Base-by-base conservation (phyloP, 192 early-diverging fungal genomes). In the Coemansia sp. region DNA sequence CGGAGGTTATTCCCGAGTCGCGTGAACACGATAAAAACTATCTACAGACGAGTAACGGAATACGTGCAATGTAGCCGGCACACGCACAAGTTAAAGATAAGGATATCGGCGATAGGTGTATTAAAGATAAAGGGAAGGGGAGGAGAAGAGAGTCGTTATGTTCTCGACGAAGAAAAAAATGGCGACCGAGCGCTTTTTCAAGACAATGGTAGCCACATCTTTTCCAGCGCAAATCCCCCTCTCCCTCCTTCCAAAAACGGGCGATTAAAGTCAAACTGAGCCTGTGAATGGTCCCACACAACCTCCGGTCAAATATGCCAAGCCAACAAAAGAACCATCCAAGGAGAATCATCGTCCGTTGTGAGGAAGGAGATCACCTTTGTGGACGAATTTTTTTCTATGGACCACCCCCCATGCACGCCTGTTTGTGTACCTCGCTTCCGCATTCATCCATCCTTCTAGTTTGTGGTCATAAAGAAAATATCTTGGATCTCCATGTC, bases 201-300 rank as follows among this genome's bases (percentile, higher is more conserved):
- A 28, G 23, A 52, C 20, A 52, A 52, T 47, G n/a, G 43, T 47
- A n/a, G 43, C 43, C 43, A 47, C 43, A 47, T 47, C 43, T n/a
- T 42, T 47, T 47, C 31, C 20, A 3, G 43, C 43, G 43, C 18
- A 47, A 47, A 47, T 47, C 43, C 42, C 38, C 38, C 39, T 18
- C 6, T 9, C 43, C 39, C 14, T 14, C 43, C n/a, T 9, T 20
- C n/a, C 43, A n/a, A 18, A 47, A 47, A 47, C 20, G 20, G 43
- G 43, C n/a, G 43, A 47, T 3, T n/a, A 47, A 21, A 47, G 43
- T 47, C 43, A 47, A 18, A 47, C 18, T 20, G 43, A n/a, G 18
- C 20, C n/a, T 18, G 20, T 47, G 48, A 26, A n/a, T 52, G 48
- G 48, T 52, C 48, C 48, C 48, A 52, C 48, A 13, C 2, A 38